Conservation (phyloP, 352 stramenopile species). For the Pythium pectinolyticum region DNA sequence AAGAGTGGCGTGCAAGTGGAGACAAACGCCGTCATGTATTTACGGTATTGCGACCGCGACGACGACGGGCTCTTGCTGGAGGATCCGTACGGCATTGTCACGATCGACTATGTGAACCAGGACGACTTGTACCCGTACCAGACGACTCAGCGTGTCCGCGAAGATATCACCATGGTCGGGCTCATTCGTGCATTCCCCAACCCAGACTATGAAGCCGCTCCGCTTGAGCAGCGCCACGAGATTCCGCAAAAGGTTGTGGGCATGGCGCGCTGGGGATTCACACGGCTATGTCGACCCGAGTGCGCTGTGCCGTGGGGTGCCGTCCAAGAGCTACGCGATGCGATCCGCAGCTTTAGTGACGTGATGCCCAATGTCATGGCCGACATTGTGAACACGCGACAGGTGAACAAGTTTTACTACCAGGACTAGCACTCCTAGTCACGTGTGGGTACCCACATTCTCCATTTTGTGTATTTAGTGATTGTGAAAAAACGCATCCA, state of each 20-base stretch:
- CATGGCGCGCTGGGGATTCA: slow-evolving; percentile 22
- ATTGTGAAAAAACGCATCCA: too few relatives aligned
- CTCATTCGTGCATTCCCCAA: slow-evolving; percentile 17
- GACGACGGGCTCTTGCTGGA: slow-evolving; percentile 24
- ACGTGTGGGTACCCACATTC: neutral
- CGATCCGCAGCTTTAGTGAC: slow-evolving; percentile 21
- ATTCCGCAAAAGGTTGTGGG: slow-evolving; percentile 18
- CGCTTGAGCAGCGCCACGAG: neutral
- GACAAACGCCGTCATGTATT: slow-evolving; percentile 25
- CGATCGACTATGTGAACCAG: slow-evolving; percentile 24
- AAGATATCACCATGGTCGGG: slow-evolving; percentile 23
- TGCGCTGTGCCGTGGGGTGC: slow-evolving; percentile 6
- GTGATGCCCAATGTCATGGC: slow-evolving; percentile 4
- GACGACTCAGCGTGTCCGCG: slow-evolving; percentile 15
- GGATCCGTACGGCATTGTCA: slow-evolving; percentile 28
- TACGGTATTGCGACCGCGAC: slow-evolving; percentile 19
- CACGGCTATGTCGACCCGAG: slow-evolving; percentile 8
- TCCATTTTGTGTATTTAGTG: too few relatives aligned
- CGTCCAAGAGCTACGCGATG: slow-evolving; percentile 6
- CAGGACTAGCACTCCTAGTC: neutral
- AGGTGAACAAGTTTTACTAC: slow-evolving; percentile 14
- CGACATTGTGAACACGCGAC: slow-evolving; percentile 14
- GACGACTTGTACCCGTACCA: slow-evolving; percentile 37
- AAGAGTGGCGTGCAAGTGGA: slow-evolving; percentile 21
- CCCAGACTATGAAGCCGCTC: slow-evolving; percentile 4